Conservation (phyloP, 768 basidiomycete species). For the Guyanaporus albipodus region DNA sequence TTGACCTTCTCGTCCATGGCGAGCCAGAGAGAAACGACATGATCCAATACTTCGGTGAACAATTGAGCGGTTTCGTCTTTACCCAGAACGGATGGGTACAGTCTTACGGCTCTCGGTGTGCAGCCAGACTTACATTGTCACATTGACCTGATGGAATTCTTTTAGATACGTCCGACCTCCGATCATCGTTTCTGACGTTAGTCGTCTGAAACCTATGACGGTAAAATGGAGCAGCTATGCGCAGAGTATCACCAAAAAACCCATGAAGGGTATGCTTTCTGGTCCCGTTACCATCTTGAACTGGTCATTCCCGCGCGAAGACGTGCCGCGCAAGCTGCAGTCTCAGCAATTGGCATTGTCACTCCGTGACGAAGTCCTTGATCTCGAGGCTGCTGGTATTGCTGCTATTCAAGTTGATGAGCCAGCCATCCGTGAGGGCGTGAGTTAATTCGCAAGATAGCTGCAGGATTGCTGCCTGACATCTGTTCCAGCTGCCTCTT, state of each 20-base stretch:
- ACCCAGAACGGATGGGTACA: slow-evolving; percentile 99
- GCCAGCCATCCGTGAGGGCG: slow-evolving; percentile 98
- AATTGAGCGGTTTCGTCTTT: slow-evolving; percentile 92
- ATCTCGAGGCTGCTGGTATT: slow-evolving; percentile 96
- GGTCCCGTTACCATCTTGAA: slow-evolving; percentile 98
- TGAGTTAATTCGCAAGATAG: slow-evolving; percentile 36
- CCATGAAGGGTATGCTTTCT: slow-evolving; percentile 99
- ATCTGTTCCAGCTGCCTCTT: slow-evolving; percentile 70
- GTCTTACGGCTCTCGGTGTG: slow-evolving; percentile 94
- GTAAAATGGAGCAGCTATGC: slow-evolving; percentile 97
- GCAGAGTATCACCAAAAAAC: slow-evolving; percentile 86
- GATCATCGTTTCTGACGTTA: slow-evolving; percentile 97
- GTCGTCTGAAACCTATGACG: slow-evolving; percentile 89
- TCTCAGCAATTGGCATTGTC: slow-evolving; percentile 97
- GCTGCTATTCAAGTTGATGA: slow-evolving; percentile 99
- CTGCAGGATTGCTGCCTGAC: neutral
- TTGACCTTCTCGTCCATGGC: slow-evolving; percentile 97
- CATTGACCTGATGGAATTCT: slow-evolving; percentile 6
- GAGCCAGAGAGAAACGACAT: slow-evolving; percentile 99
- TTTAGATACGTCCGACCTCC: slow-evolving; percentile 92
- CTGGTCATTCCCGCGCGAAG: slow-evolving; percentile 99
- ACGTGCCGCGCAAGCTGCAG: slow-evolving; percentile 93
- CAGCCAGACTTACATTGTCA: slow-evolving; percentile 11
- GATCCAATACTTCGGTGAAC: slow-evolving; percentile 99
- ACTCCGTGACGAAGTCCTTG: slow-evolving; percentile 96